Evolutionary conservation across 495 filamentous ascomycete genomes (phyloP).

Genomic region (Tuber umbilicatum): DNA sequence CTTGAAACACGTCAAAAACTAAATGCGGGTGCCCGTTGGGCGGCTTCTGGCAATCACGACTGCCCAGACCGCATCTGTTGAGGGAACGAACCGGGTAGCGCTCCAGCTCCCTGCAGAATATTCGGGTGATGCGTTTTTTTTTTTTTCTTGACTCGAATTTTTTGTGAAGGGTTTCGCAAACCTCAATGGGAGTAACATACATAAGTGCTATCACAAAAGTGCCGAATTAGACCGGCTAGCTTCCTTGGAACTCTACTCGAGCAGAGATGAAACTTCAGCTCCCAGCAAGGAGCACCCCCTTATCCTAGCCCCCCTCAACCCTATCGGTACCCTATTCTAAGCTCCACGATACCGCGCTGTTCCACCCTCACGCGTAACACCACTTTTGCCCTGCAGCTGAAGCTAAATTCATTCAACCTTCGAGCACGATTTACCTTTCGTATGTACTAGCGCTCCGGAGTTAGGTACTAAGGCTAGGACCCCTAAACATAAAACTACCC

Average conservation of each 20-base stretch:
- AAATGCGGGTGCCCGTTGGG: not conserved
- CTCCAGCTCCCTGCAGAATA: not conserved
- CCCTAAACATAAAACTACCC: not conserved
- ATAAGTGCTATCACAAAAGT: not conserved
- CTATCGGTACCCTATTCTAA: not conserved
- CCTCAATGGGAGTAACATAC: not conserved
- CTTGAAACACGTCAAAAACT: not conserved
- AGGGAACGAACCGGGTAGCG: not conserved
- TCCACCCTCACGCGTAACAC: not conserved
- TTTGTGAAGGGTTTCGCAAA: not conserved
- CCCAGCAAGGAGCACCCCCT: not conserved
- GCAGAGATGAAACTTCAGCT: not conserved
- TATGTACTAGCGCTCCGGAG: not conserved
- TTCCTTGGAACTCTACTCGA: not conserved
- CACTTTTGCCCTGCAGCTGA: too few relatives aligned
- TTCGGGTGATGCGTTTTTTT: not conserved
- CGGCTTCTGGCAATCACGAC: not conserved
- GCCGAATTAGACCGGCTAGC: not conserved
- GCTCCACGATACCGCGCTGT: not conserved
- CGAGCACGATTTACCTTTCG: not conserved
- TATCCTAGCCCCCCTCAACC: not conserved
- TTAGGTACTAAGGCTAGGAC: not conserved
- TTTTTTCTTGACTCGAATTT: not conserved
- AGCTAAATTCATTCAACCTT: not conserved
- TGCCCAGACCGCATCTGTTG: not conserved